These are phyloP conservation scores for Closterium sp. DNA, from an alignment of 139 green algal genomes.

Conservation along the genomic window DNA sequence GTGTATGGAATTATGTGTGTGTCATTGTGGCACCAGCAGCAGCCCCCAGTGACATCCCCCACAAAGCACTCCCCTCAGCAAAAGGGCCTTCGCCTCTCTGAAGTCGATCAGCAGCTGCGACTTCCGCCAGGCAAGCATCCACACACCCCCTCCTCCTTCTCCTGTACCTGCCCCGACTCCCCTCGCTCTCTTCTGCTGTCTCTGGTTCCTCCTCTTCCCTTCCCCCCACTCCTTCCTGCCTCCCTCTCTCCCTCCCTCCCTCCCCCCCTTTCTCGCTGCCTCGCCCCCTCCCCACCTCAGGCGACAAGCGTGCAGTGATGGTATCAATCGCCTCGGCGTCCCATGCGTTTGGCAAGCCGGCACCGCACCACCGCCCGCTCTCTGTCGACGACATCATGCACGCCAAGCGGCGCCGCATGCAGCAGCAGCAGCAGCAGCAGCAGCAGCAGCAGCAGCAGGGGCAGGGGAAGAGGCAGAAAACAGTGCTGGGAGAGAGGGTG, in stretches of 20 bases:
- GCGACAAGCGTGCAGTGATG: neutral
- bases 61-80: neutral
- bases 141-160: neutral
- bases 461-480: neutral
- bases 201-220: too few species aligned
- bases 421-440: neutral
- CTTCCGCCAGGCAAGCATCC: neutral
- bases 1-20: neutral
- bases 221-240: too few species aligned
- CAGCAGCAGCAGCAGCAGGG: neutral
- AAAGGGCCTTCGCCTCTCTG: neutral
- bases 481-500: neutral
- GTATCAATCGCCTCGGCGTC: neutral
- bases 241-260: too few species aligned
- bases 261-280: too few species aligned
- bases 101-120: neutral
- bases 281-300: too few species aligned
- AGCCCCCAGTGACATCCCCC: neutral
- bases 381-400: neutral
- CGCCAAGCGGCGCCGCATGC: neutral
- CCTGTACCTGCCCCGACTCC: too few species aligned
- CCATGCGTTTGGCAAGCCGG: neutral
- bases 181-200: too few species aligned
- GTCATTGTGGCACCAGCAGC: neutral
- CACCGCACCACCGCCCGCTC: neutral